Conservation (phyloP, 2,329 filamentous ascomycete genomes). For the Beauveria scarabaeidicola region DNA sequence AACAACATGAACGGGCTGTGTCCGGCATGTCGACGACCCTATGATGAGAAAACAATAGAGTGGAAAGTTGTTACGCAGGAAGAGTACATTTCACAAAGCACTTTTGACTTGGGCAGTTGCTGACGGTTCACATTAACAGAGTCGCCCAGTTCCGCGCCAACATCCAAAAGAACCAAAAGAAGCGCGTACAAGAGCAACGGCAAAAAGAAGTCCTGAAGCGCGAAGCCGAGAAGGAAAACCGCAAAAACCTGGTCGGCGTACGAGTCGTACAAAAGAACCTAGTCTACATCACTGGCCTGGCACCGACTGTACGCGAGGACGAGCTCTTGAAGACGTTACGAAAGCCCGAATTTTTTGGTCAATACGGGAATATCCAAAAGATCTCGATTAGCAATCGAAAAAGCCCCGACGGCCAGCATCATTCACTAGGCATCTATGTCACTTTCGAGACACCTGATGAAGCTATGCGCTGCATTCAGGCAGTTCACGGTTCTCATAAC, state of each 20-base stretch:
- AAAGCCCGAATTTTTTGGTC: constrained; percentile 89
- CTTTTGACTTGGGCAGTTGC: background rate
- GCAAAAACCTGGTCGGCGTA: constrained; percentile 91
- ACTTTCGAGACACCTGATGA: constrained; percentile 91
- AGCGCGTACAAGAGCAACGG: constrained; percentile 69
- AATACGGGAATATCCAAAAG: constrained; percentile 97
- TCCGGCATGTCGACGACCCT: constrained; percentile 90
- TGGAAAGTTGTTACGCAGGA: constrained; percentile 93
- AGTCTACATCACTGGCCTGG: constrained; percentile 93
- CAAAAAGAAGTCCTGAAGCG: constrained; percentile 95
- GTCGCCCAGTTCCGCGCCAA: constrained; percentile 68
- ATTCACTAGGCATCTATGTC: constrained; percentile 95
- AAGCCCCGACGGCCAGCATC: constrained; percentile 63
- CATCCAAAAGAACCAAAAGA: constrained; percentile 86
- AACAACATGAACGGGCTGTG: constrained; percentile 96
- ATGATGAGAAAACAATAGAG: constrained; percentile 94
- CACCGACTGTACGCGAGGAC: constrained; percentile 85
- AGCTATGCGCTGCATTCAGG: constrained; percentile 79
- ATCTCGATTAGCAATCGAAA: constrained; percentile 97
- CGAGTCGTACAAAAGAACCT: constrained; percentile 97
- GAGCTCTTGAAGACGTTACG: constrained; percentile 84
- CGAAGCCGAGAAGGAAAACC: constrained; percentile 89
- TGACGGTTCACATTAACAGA: constrained; percentile 30
- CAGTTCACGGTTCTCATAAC: constrained; percentile 87
- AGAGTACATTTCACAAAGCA: constrained; percentile 56